phyloP scores from a whole-genome alignment of 2,329 filamentous ascomycete species.

The Madurella mycetomatis region DNA sequence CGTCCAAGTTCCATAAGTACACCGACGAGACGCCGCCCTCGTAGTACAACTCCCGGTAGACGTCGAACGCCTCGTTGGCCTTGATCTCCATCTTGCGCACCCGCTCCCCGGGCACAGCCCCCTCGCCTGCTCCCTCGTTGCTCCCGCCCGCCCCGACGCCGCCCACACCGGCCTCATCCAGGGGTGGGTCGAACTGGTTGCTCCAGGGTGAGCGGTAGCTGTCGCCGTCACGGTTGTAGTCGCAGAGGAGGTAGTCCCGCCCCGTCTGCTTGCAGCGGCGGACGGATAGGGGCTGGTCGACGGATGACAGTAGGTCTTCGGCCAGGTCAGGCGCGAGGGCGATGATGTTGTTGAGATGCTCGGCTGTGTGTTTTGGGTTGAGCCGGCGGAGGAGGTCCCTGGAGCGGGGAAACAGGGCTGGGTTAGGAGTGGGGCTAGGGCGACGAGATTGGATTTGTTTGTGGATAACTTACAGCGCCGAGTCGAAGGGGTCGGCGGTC shows the following conservation, averaged over 20 bases:
- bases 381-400: slow-evolving; percentile 98
- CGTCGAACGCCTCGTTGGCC: slow-evolving; percentile 93
- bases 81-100: slow-evolving; percentile 90
- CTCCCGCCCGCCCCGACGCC: slow-evolving; percentile 49
- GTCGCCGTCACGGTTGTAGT: slow-evolving; percentile 99
- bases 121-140: slow-evolving; percentile 64
- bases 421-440: slow-evolving; percentile 6
- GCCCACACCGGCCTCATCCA: slow-evolving; percentile 59
- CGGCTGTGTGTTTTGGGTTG: slow-evolving; percentile 85
- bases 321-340: slow-evolving; percentile 84
- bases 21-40: slow-evolving; percentile 94
- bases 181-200: slow-evolving; percentile 93
- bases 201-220: slow-evolving; percentile 98
- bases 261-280: slow-evolving; percentile 82
- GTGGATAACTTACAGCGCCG: slow-evolving; percentile 59
- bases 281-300: slow-evolving; percentile 89
- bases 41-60: slow-evolving; percentile 95
- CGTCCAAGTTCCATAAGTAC: slow-evolving; percentile 97
- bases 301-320: slow-evolving; percentile 95
- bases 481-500: slow-evolving; percentile 65
- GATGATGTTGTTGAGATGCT: slow-evolving; percentile 86
- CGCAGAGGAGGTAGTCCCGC: slow-evolving; percentile 94
- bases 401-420: slow-evolving; percentile 10
- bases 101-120: slow-evolving; percentile 81
- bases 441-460: neutral